These are phyloP conservation scores for Sugiyamaella valdiviana DNA, from an alignment of 805 yeast genomes.

Conservation along the genomic window DNA sequence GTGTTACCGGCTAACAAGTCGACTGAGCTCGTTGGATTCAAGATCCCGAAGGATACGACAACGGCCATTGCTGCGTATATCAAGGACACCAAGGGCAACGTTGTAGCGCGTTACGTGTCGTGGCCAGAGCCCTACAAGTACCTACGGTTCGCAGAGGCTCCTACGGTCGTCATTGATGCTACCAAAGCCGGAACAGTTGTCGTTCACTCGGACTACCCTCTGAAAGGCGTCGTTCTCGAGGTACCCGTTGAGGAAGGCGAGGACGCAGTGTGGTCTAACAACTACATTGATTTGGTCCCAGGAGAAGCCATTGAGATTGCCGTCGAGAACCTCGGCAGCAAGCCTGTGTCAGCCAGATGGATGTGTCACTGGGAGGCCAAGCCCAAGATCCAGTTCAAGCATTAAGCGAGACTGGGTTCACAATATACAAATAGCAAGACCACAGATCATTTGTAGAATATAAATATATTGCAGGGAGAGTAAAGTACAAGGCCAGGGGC, in stretches of 20 bases:
- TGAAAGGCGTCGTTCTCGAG: conserved; percentile 8
- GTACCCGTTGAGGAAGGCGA: conserved; percentile 6
- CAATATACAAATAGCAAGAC: neutral
- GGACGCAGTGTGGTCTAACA: conserved; percentile 8
- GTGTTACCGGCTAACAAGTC: neutral
- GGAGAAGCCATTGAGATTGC: neutral
- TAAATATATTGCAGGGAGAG: neutral
- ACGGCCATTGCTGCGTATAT: conserved; percentile 7
- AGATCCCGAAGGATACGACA: neutral
- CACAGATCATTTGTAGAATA: neutral
- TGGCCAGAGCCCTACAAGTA: conserved; percentile 47
- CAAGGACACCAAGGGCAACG: conserved; percentile 14
- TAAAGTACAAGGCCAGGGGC: too few species aligned
- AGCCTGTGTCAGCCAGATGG: conserved; percentile 2
- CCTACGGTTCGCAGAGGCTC: conserved; percentile 28
- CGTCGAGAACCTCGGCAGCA: neutral
- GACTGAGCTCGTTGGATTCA: neutral
- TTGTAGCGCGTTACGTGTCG: conserved; percentile 33
- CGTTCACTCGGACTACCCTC: conserved; percentile 1
- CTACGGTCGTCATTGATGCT: neutral
- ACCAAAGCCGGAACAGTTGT: neutral
- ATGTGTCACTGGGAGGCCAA: conserved; percentile 2
- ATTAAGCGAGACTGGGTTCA: neutral
- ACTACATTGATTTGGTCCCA: conserved; percentile 10
- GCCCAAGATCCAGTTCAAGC: neutral